Percentiles rank a stretch among this genome's conserved stretches.
Conservation (phyloP, 495 filamentous ascomycete genomes). For the Neurospora hispaniola region DNA sequence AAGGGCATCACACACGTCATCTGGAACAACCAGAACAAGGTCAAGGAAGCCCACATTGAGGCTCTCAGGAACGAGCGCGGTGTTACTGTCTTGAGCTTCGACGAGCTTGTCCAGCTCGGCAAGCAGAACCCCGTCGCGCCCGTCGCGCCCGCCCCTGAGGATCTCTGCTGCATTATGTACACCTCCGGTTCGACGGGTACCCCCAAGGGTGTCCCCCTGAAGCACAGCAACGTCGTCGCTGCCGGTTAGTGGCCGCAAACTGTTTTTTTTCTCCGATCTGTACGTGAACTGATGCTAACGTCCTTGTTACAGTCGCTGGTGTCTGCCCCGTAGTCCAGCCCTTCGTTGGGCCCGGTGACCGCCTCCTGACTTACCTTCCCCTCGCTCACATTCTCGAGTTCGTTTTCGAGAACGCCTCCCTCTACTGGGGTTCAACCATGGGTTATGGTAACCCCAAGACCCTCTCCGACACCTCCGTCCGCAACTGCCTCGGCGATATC, state of each 20-base stretch:
- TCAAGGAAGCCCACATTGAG: conserved; percentile 71
- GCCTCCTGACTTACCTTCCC: conserved; percentile 83
- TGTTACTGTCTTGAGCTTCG: conserved; percentile 70
- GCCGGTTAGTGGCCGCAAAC: conserved; percentile 49
- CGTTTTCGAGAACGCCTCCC: conserved; percentile 86
- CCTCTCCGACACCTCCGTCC: conserved; percentile 77
- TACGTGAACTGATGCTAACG: not conserved
- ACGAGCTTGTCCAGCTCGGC: conserved; percentile 74
- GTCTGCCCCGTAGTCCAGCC: conserved; percentile 75
- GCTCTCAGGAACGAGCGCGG: conserved; percentile 61
- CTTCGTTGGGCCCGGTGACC: conserved; percentile 79
- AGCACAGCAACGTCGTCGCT: conserved; percentile 80
- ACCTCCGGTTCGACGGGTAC: conserved; percentile 96
- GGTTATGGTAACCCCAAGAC: conserved; percentile 94
- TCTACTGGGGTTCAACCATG: conserved; percentile 96
- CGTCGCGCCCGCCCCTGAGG: conserved; percentile 69
- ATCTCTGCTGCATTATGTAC: conserved; percentile 98
- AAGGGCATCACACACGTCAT: conserved; percentile 72
- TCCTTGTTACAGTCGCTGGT: conserved; percentile 57
- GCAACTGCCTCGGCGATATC: conserved; percentile 94
- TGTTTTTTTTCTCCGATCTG: not conserved
- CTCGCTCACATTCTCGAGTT: conserved; percentile 94
- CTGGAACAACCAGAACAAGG: conserved; percentile 73
- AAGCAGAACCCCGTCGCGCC: conserved; percentile 74
- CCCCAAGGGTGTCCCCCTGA: conserved; percentile 90